phyloP scores from a whole-genome alignment of 257 asterid species.

The Leonotis leonurus region DNA sequence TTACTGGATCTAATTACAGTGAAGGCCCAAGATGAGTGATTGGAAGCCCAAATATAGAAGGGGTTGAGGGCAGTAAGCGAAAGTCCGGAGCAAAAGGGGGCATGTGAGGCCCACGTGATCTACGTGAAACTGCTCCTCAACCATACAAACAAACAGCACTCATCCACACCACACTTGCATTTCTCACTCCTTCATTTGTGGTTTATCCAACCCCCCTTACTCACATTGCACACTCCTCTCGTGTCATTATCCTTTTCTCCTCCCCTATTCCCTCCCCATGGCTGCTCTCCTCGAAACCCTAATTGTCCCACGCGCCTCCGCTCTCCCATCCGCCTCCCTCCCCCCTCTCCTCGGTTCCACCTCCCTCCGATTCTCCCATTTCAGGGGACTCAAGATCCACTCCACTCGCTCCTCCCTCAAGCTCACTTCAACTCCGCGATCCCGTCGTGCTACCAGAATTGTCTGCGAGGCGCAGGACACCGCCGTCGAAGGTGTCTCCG shows the following conservation, averaged over 20 bases:
- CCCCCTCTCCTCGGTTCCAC: slow-evolving; percentile 38
- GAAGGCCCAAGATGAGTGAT: too few species aligned
- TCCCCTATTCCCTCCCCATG: slow-evolving; percentile 33
- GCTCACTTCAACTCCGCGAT: slow-evolving; percentile 26
- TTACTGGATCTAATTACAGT: too few species aligned
- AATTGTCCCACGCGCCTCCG: slow-evolving; percentile 59
- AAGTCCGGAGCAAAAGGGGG: too few species aligned
- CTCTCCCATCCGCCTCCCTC: slow-evolving; percentile 39
- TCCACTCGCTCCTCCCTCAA: slow-evolving; percentile 38
- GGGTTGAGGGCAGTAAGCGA: too few species aligned
- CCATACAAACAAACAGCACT: slow-evolving; percentile 27
- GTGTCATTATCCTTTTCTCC: not conserved
- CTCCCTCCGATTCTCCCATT: slow-evolving; percentile 48
- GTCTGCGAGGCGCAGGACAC: slow-evolving; percentile 80
- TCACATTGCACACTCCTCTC: slow-evolving; percentile 4
- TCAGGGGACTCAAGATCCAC: slow-evolving; percentile 61
- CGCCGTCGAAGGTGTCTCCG: slow-evolving; percentile 31
- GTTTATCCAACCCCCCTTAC: slow-evolving; percentile 19
- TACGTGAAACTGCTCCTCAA: slow-evolving; percentile 16
- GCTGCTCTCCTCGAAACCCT: slow-evolving; percentile 69
- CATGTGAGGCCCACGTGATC: slow-evolving; percentile 33
- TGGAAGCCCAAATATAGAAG: too few species aligned
- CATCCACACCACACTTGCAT: too few species aligned
- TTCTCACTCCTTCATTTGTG: not conserved
- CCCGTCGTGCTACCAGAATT: slow-evolving; percentile 41